Conservation (phyloP, 257 asterid species). For the Linaria vulgaris region DNA sequence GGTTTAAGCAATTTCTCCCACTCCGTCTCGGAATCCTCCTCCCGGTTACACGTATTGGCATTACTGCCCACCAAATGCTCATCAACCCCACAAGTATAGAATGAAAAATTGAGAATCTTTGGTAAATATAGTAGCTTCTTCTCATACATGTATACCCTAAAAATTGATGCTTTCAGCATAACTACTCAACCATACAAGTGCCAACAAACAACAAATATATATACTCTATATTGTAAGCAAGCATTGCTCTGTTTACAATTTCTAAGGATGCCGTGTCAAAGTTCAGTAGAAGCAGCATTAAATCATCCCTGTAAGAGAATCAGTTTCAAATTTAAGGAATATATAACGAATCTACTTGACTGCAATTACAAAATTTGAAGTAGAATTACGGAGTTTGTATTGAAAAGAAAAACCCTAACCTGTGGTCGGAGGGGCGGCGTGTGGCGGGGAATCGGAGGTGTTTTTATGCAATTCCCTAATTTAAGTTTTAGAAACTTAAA, state of each 20-base stretch:
- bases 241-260: neutral
- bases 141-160: slow-evolving; percentile 15
- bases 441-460: no score
- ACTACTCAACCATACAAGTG: slow-evolving; percentile 21
- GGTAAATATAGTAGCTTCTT: slow-evolving; percentile 32
- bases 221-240: slow-evolving; percentile 9
- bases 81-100: slow-evolving; percentile 32
- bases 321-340: no score
- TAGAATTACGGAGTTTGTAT: no score
- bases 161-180: slow-evolving; percentile 38
- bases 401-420: no score
- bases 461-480: no score
- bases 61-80: slow-evolving; percentile 29
- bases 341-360: no score
- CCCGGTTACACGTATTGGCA: slow-evolving; percentile 29
- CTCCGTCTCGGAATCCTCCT: slow-evolving; percentile 61
- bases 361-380: no score
- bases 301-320: no score
- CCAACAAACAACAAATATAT: slow-evolving; percentile 19
- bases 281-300: slow-evolving; percentile 22
- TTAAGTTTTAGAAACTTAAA: no score
- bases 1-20: slow-evolving; percentile 94
- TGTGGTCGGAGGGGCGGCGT: no score
- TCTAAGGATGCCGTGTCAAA: neutral
- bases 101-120: slow-evolving; percentile 31